These are phyloP conservation scores for Fereydounia khargensis DNA, from an alignment of 1,284 basidiomycete genomes.

Conservation along the genomic window DNA sequence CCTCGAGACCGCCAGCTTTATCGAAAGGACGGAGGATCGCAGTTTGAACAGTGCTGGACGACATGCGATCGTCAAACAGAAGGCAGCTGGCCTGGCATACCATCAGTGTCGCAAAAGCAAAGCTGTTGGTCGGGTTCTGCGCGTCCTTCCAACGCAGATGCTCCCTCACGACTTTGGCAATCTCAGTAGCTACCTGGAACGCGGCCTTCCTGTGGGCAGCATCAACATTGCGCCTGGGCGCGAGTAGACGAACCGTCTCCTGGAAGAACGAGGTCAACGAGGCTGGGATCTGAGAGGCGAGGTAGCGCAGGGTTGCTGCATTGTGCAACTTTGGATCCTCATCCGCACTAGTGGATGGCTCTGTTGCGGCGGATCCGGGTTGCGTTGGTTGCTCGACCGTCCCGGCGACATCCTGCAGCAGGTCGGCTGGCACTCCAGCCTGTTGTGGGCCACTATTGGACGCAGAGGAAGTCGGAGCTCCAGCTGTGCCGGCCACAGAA, in stretches of 20 bases:
- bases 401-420: constrained; percentile 28
- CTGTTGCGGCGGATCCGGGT: constrained; percentile 1
- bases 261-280: constrained; percentile 82
- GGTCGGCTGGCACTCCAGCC: constrained; percentile 22
- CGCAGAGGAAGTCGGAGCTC: too few species aligned
- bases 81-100: constrained; percentile 71
- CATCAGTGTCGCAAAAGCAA: constrained; percentile 66
- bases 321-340: constrained; percentile 26
- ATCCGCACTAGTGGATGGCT: constrained; percentile 9
- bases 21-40: constrained; percentile 76
- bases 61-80: constrained; percentile 74
- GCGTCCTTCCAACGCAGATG: constrained; percentile 68
- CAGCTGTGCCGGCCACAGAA: too few species aligned
- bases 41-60: constrained; percentile 66
- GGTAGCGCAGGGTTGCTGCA: constrained; percentile 65
- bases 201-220: constrained; percentile 76
- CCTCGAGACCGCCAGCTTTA: constrained; percentile 70
- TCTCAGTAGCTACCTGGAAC: constrained; percentile 66
- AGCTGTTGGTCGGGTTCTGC: constrained; percentile 60
- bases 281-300: constrained; percentile 75
- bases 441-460: constrained; percentile 17
- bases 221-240: constrained; percentile 74
- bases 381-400: constrained; percentile 17
- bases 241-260: constrained; percentile 81
- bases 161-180: constrained; percentile 73